Evolutionary conservation across 2,329 filamentous ascomycete species (phyloP).

Genomic region (Sporothrix humicola): DNA sequence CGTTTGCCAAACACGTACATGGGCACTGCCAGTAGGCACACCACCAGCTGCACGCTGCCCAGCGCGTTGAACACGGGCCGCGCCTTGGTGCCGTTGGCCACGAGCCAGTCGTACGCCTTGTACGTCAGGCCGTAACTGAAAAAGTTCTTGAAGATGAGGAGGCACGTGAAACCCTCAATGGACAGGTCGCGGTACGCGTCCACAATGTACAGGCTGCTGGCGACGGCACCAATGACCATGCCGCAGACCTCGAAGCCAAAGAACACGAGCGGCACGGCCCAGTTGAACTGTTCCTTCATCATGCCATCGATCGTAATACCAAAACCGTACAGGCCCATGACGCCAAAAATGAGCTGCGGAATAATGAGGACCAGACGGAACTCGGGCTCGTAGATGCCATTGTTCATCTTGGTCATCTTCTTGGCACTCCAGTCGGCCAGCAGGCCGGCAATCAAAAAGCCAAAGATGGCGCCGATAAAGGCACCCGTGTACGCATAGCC

Average conservation of each 20-base stretch:
- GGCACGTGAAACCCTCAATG: conserved; percentile 86
- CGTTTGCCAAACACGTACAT: conserved; percentile 80
- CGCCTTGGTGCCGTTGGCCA: conserved; percentile 63
- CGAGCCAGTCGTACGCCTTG: conserved; percentile 83
- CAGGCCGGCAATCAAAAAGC: conserved; percentile 75
- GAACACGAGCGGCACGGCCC: conserved; percentile 77
- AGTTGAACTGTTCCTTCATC: conserved; percentile 63
- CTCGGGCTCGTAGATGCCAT: conserved; percentile 87
- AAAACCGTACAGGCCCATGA: conserved; percentile 82
- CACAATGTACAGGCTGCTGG: conserved; percentile 84
- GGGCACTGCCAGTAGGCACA: conserved; percentile 77
- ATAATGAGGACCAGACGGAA: conserved; percentile 84
- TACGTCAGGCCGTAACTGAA: conserved; percentile 88
- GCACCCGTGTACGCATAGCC: conserved; percentile 88
- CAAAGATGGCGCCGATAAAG: conserved; percentile 80
- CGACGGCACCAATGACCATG: conserved; percentile 91
- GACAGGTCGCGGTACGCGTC: conserved; percentile 88
- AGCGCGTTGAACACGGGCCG: conserved; percentile 68
- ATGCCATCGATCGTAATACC: conserved; percentile 72
- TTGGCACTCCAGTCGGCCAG: conserved; percentile 75
- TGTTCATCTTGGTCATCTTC: conserved; percentile 73
- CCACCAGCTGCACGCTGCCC: conserved; percentile 74
- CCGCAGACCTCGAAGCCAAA: conserved; percentile 84
- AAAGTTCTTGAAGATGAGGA: conserved; percentile 93
- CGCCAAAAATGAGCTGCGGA: conserved; percentile 78